These are phyloP conservation scores for Aureobasidium melanogenum DNA, from an alignment of 2,329 filamentous ascomycete genomes.

Conservation along the genomic window DNA sequence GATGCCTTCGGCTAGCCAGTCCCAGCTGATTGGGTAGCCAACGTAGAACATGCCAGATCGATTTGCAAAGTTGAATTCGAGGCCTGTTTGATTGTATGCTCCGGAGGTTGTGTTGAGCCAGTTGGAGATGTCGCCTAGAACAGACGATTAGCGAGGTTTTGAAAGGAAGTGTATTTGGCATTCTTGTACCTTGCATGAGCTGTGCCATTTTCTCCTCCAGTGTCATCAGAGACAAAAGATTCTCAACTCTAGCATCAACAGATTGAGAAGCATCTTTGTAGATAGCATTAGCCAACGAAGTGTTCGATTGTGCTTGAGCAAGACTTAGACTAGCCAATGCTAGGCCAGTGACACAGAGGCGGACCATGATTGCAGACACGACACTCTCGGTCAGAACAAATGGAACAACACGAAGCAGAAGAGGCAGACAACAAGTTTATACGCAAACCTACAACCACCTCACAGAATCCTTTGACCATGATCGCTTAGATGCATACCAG, in stretches of 20 bases:
- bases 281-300: conserved; percentile 31
- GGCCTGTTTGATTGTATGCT: conserved; percentile 57
- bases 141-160: not conserved
- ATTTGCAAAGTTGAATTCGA: conserved; percentile 57
- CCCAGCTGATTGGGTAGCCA: conserved; percentile 56
- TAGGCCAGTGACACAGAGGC: not conserved
- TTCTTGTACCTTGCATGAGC: conserved; percentile 34
- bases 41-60: conserved; percentile 66
- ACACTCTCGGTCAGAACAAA: not conserved
- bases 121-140: conserved; percentile 54
- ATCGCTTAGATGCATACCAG: conserved; percentile 1
- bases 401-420: not conserved
- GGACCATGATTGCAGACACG: not conserved
- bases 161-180: not conserved
- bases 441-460: not conserved
- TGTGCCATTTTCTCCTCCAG: conserved; percentile 66
- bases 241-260: conserved; percentile 55
- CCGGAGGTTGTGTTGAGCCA: conserved; percentile 63
- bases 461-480: not conserved
- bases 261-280: conserved; percentile 58
- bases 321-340: not conserved
- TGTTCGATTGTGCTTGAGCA: conserved; percentile 12
- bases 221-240: conserved; percentile 64
- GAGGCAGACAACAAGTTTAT: not conserved
- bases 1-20: conserved; percentile 54